Base-by-base conservation (phyloP, 495 filamentous ascomycete genomes). In the Xylaria venustula region DNA sequence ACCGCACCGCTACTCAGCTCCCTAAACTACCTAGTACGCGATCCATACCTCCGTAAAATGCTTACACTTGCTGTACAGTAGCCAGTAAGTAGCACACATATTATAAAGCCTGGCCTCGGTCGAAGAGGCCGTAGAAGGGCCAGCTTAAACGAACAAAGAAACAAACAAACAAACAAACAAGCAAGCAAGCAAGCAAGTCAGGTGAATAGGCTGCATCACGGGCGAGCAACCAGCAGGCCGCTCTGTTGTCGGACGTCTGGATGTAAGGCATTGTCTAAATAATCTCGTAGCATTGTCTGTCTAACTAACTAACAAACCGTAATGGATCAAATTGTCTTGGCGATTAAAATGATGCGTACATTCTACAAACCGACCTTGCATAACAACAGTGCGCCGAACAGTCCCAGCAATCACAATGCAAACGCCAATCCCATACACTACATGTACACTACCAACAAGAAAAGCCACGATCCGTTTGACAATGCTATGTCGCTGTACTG, bases 71-170 rank as follows among this genome's bases (percentile, higher is more conserved):
- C 15, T 46, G 37, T 40, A 9, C 37, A 4, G 11, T 34, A 11
- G 30, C 4, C 30, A 4, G 11, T 34, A 34, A 4, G 30, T 34
- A 34, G 11, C 30, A 4, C 30, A 34, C 4, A 20, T 5, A 44
- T 44, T 4, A 8, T 47, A 23, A 15, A 26, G 34, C 19, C 54
- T 36, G 44, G 42, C 54, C 28, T 36, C 14, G 14, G 32, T 12
- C 12, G 14, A 37, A 19, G 45, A 47, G 40, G 23, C 58, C 50
- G 30, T 54, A 4, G 28, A n/a, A 42, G 14, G 48, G 28, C 37
- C 48, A 23, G 37, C 40, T 45, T 46, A 53, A 60, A 60, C 57
- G 52, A 52, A n/a, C n/a, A n/a, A n/a, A n/a, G n/a, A n/a, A n/a
- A 59, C 45, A 59, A 36, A 40, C 22, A 58, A 37, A 6, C 37